Percentiles rank a stretch among this genome's conserved stretches.
Evolutionary conservation across 2,329 filamentous ascomycete genomes (phyloP).

Genomic region (Sporothrix phasma): DNA sequence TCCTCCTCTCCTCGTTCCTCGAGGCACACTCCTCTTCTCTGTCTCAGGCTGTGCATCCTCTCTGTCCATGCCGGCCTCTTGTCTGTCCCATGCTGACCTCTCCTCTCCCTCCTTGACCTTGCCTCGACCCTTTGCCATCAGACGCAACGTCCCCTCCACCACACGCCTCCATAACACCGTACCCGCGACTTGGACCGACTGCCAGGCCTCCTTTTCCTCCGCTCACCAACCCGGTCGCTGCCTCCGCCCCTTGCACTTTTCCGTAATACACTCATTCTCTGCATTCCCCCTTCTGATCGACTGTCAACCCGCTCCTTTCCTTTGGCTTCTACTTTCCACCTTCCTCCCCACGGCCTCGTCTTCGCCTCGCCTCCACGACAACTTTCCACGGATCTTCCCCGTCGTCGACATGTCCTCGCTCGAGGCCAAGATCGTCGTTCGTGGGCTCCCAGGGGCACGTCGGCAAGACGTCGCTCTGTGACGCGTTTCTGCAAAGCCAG

Average conservation of each 20-base stretch:
- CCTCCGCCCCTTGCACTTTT: constrained; percentile 4
- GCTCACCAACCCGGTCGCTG: background rate
- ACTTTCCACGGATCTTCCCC: background rate
- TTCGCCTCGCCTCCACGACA: background rate
- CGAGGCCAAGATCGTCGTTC: constrained; percentile 73
- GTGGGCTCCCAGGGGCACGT: constrained; percentile 72
- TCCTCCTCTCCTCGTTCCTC: background rate
- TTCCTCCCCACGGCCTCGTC: background rate
- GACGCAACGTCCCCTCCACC: background rate
- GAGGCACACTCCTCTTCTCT: background rate
- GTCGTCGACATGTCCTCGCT: constrained; percentile 44
- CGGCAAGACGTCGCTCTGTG: constrained; percentile 68
- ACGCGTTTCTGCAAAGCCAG: constrained; percentile 63
- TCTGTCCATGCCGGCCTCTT: no score
- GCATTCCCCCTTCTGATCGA: background rate
- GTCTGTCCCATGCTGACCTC: background rate
- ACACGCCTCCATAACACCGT: background rate
- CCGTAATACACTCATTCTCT: background rate
- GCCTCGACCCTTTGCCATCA: background rate
- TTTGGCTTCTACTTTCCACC: background rate
- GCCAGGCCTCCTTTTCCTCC: constrained; percentile 1
- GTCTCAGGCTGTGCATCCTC: background rate
- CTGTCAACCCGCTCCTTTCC: background rate
- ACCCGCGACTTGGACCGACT: constrained; percentile 3
- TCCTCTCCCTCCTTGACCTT: background rate